Conservation (phyloP, 108 stramenopile genomes). For the Skeletonema grethae region DNA sequence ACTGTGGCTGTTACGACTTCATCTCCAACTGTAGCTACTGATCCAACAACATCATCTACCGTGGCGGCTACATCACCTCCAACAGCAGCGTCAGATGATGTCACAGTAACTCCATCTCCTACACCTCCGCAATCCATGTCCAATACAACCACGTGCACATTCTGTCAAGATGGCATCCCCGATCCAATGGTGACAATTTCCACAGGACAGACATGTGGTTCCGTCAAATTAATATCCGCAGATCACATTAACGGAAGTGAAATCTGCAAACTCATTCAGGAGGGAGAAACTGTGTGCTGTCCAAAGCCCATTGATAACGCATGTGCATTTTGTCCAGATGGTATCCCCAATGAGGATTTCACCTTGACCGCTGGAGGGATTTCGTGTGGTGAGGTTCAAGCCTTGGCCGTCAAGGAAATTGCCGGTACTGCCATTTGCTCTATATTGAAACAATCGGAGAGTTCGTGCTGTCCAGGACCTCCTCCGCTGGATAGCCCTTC, state of each 20-base stretch:
- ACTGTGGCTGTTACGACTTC: background rate
- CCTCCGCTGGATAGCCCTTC: too few species aligned
- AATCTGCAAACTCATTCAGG: background rate
- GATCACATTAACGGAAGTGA: background rate
- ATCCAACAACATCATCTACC: background rate
- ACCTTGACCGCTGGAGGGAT: background rate
- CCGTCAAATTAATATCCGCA: background rate
- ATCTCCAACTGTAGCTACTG: background rate
- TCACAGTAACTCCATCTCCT: too few species aligned
- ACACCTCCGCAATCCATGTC: too few species aligned
- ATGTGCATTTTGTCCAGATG: background rate
- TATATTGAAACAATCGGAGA: background rate
- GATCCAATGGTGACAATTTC: background rate
- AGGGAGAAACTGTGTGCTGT: background rate
- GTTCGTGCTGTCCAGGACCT: background rate
- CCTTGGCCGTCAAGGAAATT: background rate
- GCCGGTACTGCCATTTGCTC: background rate
- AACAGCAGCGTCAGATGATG: too few species aligned
- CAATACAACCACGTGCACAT: background rate
- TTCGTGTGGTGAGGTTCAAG: background rate
- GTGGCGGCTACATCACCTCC: background rate
- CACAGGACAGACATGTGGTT: background rate
- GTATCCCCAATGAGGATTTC: background rate
- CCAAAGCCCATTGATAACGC: background rate
- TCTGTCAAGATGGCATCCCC: background rate